Conservation (phyloP, 2,329 filamentous ascomycete genomes). For the Fusarium tricinctum region DNA sequence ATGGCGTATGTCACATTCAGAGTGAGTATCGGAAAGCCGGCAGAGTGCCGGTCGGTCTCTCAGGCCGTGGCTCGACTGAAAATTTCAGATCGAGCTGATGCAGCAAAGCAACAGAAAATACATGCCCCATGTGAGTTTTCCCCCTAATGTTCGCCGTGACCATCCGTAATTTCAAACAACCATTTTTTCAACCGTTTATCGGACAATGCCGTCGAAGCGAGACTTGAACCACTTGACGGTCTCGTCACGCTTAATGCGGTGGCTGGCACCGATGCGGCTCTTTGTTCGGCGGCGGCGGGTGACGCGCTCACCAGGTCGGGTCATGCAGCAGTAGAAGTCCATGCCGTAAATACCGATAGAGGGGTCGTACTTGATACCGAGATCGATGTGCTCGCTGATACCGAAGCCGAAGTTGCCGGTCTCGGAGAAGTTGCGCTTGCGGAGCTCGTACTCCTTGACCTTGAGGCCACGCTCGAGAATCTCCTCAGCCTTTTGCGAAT, state of each 20-base stretch:
- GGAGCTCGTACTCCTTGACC: constrained; percentile 99
- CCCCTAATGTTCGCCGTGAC: constrained; percentile 59
- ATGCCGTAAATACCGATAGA: constrained; percentile 99
- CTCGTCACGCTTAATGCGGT: constrained; percentile 95
- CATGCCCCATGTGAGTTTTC: constrained; percentile 56
- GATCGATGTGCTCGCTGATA: constrained; percentile 99
- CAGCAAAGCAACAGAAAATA: constrained; percentile 62
- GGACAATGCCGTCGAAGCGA: constrained; percentile 98
- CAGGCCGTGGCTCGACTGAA: constrained; percentile 75
- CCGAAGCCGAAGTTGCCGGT: constrained; percentile 99
- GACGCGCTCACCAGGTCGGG: constrained; percentile 97
- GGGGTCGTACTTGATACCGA: constrained; percentile 99
- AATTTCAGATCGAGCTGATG: constrained; percentile 66
- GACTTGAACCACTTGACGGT: constrained; percentile 95
- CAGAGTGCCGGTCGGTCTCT: constrained; percentile 79
- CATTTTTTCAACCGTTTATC: constrained; percentile 73
- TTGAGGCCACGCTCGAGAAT: constrained; percentile 99
- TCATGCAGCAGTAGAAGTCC: constrained; percentile 99
- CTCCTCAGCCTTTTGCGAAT: constrained; percentile 83
- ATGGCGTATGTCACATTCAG: constrained; percentile 57
- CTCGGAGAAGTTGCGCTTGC: constrained; percentile 99
- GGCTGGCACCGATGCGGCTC: constrained; percentile 85
- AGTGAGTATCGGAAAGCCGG: constrained; percentile 69
- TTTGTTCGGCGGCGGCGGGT: constrained; percentile 93
- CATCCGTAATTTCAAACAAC: constrained; percentile 55